phyloP scores from a whole-genome alignment of 768 basidiomycete species.

The Tephrocybe sp. region DNA sequence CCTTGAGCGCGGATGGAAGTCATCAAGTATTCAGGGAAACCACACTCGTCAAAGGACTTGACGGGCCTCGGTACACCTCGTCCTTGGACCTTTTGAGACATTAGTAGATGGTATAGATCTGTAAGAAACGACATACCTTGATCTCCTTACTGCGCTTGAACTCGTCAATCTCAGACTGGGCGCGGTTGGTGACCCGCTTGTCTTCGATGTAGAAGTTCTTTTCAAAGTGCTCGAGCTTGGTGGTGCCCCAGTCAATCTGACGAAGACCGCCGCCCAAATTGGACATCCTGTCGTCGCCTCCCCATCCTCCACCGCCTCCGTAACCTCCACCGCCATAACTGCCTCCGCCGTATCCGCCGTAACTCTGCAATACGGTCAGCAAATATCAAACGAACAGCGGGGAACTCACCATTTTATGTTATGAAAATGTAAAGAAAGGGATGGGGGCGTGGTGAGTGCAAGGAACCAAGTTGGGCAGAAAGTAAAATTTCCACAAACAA shows the following conservation, averaged over 20 bases:
- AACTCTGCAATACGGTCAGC: conserved; percentile 32
- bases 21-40: conserved; percentile 97
- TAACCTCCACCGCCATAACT: conserved; percentile 40
- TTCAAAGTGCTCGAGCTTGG: conserved; percentile 83
- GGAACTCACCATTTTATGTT: conserved; percentile 27
- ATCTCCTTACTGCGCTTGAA: conserved; percentile 87
- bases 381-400: background rate
- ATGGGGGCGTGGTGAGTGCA: conserved; percentile 19
- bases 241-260: conserved; percentile 79
- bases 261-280: conserved; percentile 81
- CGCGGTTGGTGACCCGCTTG: conserved; percentile 72
- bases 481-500: conserved; percentile 23
- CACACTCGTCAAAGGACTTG: conserved; percentile 89
- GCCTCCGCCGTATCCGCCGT: conserved; percentile 40
- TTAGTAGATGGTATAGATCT: conserved; percentile 4
- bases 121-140: conserved; percentile 48
- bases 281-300: conserved; percentile 72
- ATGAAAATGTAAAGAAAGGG: conserved; percentile 9
- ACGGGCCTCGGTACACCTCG: conserved; percentile 87
- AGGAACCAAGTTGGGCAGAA: conserved; percentile 17
- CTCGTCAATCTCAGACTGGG: conserved; percentile 85
- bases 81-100: conserved; percentile 71
- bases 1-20: conserved; percentile 92
- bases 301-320: conserved; percentile 54
- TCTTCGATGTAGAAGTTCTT: conserved; percentile 98